Base-by-base conservation (phyloP, 768 basidiomycete genomes). In the Dacryopinax spathularia region DNA sequence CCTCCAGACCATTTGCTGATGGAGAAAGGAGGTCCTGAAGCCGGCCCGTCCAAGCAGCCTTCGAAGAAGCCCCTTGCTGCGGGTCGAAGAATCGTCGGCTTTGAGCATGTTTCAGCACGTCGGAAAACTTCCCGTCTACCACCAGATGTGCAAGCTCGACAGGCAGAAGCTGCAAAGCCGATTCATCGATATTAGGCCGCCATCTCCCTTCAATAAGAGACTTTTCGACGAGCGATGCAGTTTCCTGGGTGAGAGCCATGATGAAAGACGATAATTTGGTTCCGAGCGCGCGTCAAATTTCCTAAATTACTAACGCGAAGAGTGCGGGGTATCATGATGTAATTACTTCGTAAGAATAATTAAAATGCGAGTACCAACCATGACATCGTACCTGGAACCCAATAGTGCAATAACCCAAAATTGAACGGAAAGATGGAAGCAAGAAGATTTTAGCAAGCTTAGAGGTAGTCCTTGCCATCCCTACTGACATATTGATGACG, bases 111-210 rank as follows among this genome's bases (percentile, higher is more conserved):
- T 72, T 71, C 15, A 83, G 71, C 62, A 75, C 74, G 1, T 65
- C 60, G 22, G 70, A 67, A 68, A 73, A 76, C 44, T 75, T 72
- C n/a, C 75, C 76, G 33, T 73, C 68, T 15, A 70, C 67, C 15
- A 74, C 67, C 31, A 68, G 56, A 16, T 68, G 66, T 2, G 71
- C 74, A 25, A 77, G 70, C 27, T 70, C 66, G 12, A 61, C n/a
- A 15, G 56, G 36, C 25, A 56, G 35, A n/a, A 61, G n/a, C 39
- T 62, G 35, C n/a, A 48, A 20, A 3, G 36, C 43, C 3, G 62
- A 35, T 1, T 34, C 31, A 10, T 29, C 25, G 7, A 62, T 25
- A 5, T 33, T 62, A 60, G 62, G 2, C 15, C 64, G 41, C 64
- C 64, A 65, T 62, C 64, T 34, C 22, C 65, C 59, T 64, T 66